Conservation (phyloP, 768 basidiomycete genomes). For the Rhodocollybia butyracea region DNA sequence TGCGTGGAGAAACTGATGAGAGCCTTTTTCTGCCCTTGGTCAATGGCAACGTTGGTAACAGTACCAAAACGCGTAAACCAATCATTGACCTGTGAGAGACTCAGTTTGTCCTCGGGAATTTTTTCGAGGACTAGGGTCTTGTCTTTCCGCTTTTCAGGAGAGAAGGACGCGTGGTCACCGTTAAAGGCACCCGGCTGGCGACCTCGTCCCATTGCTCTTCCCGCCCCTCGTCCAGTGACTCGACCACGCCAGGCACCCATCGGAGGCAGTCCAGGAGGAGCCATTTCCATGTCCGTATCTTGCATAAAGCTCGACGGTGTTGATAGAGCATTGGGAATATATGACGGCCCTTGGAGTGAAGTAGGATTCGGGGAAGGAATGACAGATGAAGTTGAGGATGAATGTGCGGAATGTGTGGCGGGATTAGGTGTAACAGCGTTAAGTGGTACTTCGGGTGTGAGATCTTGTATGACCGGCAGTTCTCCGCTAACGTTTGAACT, state of each 20-base stretch:
- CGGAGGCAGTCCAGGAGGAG: constrained; percentile 21
- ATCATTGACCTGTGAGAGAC: constrained; percentile 70
- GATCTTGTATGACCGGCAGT: constrained; percentile 79
- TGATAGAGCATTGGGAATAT: background rate
- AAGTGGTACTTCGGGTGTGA: constrained; percentile 55
- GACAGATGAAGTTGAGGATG: constrained; percentile 12
- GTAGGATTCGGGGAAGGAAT: background rate
- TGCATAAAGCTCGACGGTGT: constrained; percentile 11
- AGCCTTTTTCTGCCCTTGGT: constrained; percentile 70
- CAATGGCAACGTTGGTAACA: constrained; percentile 90
- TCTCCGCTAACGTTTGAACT: constrained; percentile 56
- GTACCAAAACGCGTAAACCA: constrained; percentile 94
- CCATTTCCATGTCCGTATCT: constrained; percentile 31
- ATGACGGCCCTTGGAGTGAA: background rate
- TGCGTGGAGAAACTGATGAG: constrained; percentile 85
- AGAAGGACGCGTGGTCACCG: constrained; percentile 64
- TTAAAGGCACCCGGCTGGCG: constrained; percentile 57
- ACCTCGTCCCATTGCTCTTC: constrained; percentile 42
- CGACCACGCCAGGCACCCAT: constrained; percentile 12
- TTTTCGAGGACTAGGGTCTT: constrained; percentile 92
- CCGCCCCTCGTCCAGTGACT: constrained; percentile 34
- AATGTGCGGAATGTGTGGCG: constrained; percentile 17
- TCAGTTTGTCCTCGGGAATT: constrained; percentile 83
- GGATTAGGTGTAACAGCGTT: constrained; percentile 25
- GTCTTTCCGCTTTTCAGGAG: constrained; percentile 62